These are phyloP conservation scores for Mrakiaceae sp. DNA, from an alignment of 1,284 basidiomycete species.

Conservation along the genomic window DNA sequence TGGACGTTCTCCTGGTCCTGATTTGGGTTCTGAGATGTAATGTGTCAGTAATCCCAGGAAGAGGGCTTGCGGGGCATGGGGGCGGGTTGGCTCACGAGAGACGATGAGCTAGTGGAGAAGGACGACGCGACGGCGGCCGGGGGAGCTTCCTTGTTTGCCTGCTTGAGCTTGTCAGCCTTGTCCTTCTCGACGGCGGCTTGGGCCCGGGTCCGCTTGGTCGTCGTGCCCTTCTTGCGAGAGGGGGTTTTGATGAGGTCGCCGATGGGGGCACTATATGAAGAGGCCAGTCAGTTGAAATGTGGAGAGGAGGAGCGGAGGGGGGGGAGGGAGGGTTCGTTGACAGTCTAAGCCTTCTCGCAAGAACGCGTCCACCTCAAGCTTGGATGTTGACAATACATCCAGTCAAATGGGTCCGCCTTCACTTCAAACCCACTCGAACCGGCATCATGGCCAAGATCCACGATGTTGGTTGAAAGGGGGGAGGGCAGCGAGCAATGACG, in stretches of 20 bases:
- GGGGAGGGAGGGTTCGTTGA: neutral
- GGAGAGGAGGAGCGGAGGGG: neutral
- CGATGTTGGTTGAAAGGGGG: no score
- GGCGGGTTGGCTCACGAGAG: no score
- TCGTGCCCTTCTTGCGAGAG: neutral
- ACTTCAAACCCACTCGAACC: no score
- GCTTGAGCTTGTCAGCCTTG: neutral
- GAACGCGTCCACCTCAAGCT: neutral
- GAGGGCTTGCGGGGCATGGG: no score
- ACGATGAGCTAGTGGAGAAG: no score
- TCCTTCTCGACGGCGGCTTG: neutral
- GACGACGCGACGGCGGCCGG: no score
- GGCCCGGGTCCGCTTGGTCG: neutral
- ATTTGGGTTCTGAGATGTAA: no score
- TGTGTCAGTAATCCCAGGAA: no score
- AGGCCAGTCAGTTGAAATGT: no score
- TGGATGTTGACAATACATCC: neutral
- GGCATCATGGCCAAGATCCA: no score
- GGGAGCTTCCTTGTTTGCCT: neutral
- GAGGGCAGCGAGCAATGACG: no score
- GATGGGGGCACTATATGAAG: neutral
- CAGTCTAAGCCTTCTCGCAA: neutral
- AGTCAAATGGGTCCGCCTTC: neutral
- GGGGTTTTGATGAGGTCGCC: slow-evolving; percentile 12
- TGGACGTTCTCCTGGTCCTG: no score